Percentiles rank a stretch among this genome's conserved stretches.
These are phyloP conservation scores for Lentinula aciculospora DNA, from an alignment of 768 basidiomycete species.

Conservation along the genomic window DNA sequence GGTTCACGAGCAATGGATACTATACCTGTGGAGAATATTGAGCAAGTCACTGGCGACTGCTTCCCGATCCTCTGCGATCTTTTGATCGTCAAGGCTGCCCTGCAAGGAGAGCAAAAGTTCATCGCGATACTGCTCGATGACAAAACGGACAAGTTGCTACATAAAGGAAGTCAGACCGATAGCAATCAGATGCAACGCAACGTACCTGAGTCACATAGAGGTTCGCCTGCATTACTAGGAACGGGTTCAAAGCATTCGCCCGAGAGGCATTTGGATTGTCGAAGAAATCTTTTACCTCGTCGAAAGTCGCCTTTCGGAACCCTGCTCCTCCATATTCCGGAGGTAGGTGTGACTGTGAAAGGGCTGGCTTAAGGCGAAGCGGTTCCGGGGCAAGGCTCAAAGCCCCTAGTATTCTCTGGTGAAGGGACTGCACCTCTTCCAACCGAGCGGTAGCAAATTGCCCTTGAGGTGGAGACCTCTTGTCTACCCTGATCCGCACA, in stretches of 20 bases:
- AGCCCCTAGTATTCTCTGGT: slow-evolving; percentile 68
- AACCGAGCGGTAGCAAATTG: slow-evolving; percentile 81
- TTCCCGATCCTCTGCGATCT: slow-evolving; percentile 70
- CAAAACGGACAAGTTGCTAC: slow-evolving; percentile 90
- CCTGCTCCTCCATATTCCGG: slow-evolving; percentile 63
- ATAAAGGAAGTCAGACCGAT: slow-evolving; percentile 1
- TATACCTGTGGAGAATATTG: slow-evolving; percentile 74
- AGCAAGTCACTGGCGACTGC: slow-evolving; percentile 84
- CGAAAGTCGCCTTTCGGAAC: slow-evolving; percentile 79
- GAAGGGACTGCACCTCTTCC: slow-evolving; percentile 79
- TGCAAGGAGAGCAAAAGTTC: slow-evolving; percentile 71
- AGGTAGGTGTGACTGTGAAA: slow-evolving; percentile 41
- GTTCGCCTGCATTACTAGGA: slow-evolving; percentile 89
- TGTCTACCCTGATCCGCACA: slow-evolving; percentile 82
- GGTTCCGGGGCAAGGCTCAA: slow-evolving; percentile 74
- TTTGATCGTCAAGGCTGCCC: slow-evolving; percentile 56
- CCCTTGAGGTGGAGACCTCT: slow-evolving; percentile 78
- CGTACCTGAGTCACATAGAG: slow-evolving; percentile 86
- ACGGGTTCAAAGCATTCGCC: slow-evolving; percentile 82
- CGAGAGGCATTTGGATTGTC: slow-evolving; percentile 85
- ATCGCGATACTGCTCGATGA: slow-evolving; percentile 88
- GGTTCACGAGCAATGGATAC: slow-evolving; percentile 9
- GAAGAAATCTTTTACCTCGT: slow-evolving; percentile 87
- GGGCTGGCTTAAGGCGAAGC: slow-evolving; percentile 59
- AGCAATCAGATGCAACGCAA: background rate